Base-by-base conservation (phyloP, 1,284 basidiomycete genomes). In the Cryptococcus sp. region DNA sequence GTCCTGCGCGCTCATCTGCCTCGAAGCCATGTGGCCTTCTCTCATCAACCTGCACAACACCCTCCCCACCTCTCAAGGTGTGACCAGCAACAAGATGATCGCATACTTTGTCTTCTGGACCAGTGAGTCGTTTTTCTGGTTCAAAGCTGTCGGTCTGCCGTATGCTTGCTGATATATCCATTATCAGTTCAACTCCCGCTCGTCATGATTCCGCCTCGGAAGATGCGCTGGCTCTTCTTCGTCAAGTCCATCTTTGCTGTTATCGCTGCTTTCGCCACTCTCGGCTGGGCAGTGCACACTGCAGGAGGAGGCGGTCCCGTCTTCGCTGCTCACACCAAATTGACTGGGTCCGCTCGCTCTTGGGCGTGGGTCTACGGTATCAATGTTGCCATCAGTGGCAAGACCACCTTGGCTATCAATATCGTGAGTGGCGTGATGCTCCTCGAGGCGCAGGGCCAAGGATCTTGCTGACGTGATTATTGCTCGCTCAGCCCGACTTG, bases 1-100 rank as follows among this genome's bases (percentile, higher is more conserved):
- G 11, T 69, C 62, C 4, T 71, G 69, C 44, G 70, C 67, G 56
- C 52, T 67, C 31, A 68, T 72, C 79, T 89, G 89, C 85, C 79
- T 90, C 45, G 87, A 88, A 73, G 86, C 88, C 2, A 88, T 90
- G 51, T 90, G 88, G 87, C 89, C 89, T 0, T 86, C 85, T 0
- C 80, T 86, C 52, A 83, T 82, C 2, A 82, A 75, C 35, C 74
- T 88, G 19, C 86, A 84, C 0, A 90, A 91, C 68, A 81, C 80
- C 51, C 80, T 91, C 10, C 78, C 87, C 16, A 77, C 77, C 3
- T 78, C 76, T 27, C 81, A 85, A 22, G 81, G 86, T 59, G 87
- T 90, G 53, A 88, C 88, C 4, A 85, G 85, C 5, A 80, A 82
- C 51, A 84, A 85, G 52, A 66, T 77, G 67, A 69, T 76, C 38